Evolutionary conservation across 345 rosid genomes (phyloP).

Genomic region (Angophora floribunda): DNA sequence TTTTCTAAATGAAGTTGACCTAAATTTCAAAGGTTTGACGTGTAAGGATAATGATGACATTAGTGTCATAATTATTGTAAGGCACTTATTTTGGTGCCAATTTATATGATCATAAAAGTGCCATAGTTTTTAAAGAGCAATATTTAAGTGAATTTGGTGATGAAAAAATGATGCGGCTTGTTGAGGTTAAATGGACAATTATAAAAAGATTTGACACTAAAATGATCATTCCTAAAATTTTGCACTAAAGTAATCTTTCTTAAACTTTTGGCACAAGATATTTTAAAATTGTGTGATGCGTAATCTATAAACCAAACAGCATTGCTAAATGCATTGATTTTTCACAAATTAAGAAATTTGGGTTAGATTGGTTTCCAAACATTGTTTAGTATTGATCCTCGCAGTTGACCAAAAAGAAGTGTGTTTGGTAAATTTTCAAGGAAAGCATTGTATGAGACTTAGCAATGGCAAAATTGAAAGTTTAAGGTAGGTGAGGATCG

Average conservation of each 20-base stretch:
- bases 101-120: too few species aligned
- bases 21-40: too few species aligned
- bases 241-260: background rate
- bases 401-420: background rate
- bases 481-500: fast-evolving
- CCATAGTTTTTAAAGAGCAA: too few species aligned
- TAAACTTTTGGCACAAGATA: background rate
- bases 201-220: background rate
- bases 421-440: background rate
- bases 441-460: background rate
- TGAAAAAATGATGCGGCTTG: too few species aligned
- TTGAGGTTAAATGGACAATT: too few species aligned
- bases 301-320: too few species aligned
- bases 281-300: background rate
- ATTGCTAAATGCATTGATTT: background rate
- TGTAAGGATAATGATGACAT: too few species aligned
- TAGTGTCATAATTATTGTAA: too few species aligned
- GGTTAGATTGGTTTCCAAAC: background rate
- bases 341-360: background rate
- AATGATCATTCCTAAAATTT: background rate
- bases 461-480: background rate
- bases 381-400: too few species aligned
- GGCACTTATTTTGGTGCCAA: too few species aligned
- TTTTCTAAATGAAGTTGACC: background rate
- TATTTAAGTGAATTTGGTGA: too few species aligned